Conservation (phyloP, 148 eudicot genomes). For the Heliosperma pusillum region DNA sequence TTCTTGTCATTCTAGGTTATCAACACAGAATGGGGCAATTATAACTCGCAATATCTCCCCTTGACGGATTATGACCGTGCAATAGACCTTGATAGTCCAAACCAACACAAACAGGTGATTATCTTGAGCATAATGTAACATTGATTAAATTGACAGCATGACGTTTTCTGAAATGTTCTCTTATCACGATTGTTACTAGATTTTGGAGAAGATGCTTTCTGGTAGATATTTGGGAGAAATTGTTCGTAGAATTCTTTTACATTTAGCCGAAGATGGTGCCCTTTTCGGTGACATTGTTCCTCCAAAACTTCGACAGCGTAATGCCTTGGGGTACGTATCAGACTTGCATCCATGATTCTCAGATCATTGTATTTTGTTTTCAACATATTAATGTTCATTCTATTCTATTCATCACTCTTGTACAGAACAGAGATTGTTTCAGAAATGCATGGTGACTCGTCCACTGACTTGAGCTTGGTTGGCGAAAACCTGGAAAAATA, state of each 20-base stretch:
- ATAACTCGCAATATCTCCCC: conserved; percentile 57
- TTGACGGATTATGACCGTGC: conserved; percentile 59
- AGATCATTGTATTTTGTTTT: not conserved
- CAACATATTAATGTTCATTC: not conserved
- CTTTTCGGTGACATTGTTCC: conserved; percentile 72
- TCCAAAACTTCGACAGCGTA: conserved; percentile 46
- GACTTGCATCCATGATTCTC: not conserved
- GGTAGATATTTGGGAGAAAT: conserved; percentile 94
- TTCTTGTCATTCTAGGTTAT: conserved; percentile 45
- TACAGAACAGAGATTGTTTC: conserved; percentile 74
- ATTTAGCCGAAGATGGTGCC: conserved; percentile 65
- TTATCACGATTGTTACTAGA: conserved; percentile 29
- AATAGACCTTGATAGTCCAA: conserved; percentile 57
- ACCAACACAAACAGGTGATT: conserved; percentile 66
- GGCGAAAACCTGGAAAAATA: conserved; percentile 43
- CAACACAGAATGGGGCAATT: conserved; percentile 94
- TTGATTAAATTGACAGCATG: not conserved
- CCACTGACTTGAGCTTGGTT: conserved; percentile 60
- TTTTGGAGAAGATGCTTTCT: conserved; percentile 77
- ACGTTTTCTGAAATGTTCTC: not conserved
- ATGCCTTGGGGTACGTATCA: conserved; percentile 44
- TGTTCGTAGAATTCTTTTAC: conserved; percentile 59
- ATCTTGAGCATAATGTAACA: not conserved
- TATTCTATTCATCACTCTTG: not conserved
- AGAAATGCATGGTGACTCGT: conserved; percentile 65